Base-by-base conservation (phyloP, 1,284 basidiomycete genomes). In the Spongispora temasekensis region DNA sequence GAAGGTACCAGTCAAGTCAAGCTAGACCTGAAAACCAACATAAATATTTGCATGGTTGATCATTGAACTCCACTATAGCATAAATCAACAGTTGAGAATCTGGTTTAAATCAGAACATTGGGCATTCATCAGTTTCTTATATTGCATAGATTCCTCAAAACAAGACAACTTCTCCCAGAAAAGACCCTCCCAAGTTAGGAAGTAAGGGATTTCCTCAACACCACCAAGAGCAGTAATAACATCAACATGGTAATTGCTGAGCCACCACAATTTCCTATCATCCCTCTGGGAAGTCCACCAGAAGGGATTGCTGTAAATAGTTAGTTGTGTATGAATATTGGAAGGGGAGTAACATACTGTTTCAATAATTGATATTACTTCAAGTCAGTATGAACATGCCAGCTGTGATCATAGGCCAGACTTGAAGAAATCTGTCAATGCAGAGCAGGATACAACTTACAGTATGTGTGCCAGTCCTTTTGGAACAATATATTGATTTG, bases 81-180 rank as follows among this genome's bases (percentile, higher is more conserved):
- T 99, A 81, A 99, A 99, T n/a, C 97, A 93, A 88, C 97, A 95
- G 76, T 99, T 99, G 8, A 97, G 97, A 75, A 99, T 98, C 76
- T 99, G 96, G 74, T 95, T 95, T 46, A 98, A 79, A 91, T 96
- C 95, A 44, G 95, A 97, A 53, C 95, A 89, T 80, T 95, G 97
- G 31, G 93, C 97, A 72, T 95, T 97, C 50, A 95, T 97, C 58
- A 97, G 81, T 76, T 95, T 96, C 82, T 96, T 97, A 83, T 93
- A 95, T 76, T 95, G 85, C 97, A 98, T 99, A 2, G 94, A 95
- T 77, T 98, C 95, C 73, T 96, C 93, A 78, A 97, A 97, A 57
- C 93, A 94, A 63, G 92, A 94, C 23, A 91, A 90, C 77, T 96
- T 96, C 85, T 97, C 95, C 94, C 94, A 96, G 86, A 97, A 96